These are phyloP conservation scores for Wallacemonas collosoma DNA, from an alignment of 208 protist species.

Conservation along the genomic window DNA sequence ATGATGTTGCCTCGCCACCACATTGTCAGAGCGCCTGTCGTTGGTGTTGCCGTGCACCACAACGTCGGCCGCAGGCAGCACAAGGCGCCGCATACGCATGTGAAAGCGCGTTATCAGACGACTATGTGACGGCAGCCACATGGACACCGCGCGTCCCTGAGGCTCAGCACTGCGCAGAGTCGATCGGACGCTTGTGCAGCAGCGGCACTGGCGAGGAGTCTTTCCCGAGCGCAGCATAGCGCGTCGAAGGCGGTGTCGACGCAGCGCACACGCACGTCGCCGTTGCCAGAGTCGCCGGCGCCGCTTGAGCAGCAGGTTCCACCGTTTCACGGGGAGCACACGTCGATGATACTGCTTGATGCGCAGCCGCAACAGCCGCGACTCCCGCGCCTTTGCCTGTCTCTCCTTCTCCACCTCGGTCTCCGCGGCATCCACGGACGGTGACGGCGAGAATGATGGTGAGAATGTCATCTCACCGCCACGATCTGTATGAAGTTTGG, in stretches of 20 bases:
- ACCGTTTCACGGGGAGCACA: conserved; percentile 38
- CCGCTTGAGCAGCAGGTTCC: conserved; percentile 46
- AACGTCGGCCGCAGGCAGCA: conserved; percentile 8
- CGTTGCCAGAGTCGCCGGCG: conserved; percentile 46
- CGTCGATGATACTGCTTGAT: conserved; percentile 42
- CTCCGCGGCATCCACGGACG: neutral
- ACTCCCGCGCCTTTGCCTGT: neutral
- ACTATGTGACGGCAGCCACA: conserved; percentile 67
- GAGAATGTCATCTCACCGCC: neutral
- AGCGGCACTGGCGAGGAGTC: conserved; percentile 29
- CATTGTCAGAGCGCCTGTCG: neutral
- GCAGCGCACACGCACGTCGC: conserved; percentile 27
- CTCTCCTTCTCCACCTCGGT: neutral
- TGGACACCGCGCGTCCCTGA: conserved; percentile 16
- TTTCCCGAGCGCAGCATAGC: conserved; percentile 33
- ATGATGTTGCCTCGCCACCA: neutral
- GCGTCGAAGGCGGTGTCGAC: conserved; percentile 19
- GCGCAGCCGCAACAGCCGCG: conserved; percentile 21
- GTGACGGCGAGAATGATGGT: neutral
- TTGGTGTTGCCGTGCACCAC: conserved; percentile 1
- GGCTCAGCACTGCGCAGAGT: neutral
- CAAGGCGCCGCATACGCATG: conserved; percentile 13
- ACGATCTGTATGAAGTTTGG: conserved; percentile 1
- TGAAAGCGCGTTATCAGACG: conserved; percentile 50
- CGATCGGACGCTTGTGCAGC: conserved; percentile 10